Evolutionary conservation across 257 asterid species (phyloP), one percentile per base, ranked within the genome.

Genomic region (Lantana camara): DNA sequence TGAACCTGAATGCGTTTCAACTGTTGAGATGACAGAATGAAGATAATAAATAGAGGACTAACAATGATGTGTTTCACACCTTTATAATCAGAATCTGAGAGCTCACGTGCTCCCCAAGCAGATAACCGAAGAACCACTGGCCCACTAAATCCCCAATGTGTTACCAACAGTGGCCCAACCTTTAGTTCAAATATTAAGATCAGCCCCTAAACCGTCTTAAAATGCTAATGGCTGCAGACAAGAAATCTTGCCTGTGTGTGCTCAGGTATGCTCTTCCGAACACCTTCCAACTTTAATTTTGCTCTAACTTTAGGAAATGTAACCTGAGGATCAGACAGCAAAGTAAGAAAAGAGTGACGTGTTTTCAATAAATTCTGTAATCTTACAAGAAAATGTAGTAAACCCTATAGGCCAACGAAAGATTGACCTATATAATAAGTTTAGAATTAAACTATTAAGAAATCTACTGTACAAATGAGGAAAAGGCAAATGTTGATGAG

Each of bases 101-200:
- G 92, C 17, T 84, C 78, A 37, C 97, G 95, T 17, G 99, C 99
- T 51, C 96, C 97, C 99, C 99, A 93, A 66, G 99, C 96, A 66
- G 99, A 93, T 66, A 93, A 67, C 37, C 91, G 86, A 63, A 93
- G 96, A 80, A 93, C 83, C 72, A 82, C 95, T 3, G 99, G 99
- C 73, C 99, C 99, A 66, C 96, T 93, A 64, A 93, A 92, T 53
- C 97, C 97, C 99, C 99, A 93, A 38, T 93, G 97, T 45, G 99
- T 93, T 22, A 90, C 95, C 77, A 93, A 70, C 95, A 93, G 74
- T 37, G 99, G 89, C 40, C 99, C 99, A 69, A 87, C 87, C 97
- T 93, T 74, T 64, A 56, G 55, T 66, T 63, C 46, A 61, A 63
- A 72, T 11, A 68, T 75, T 34, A 62, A 51, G 69, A 59, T 81